Evolutionary conservation across 768 basidiomycete species (phyloP).

Genomic region (Erythrobasidium yunnanense): DNA sequence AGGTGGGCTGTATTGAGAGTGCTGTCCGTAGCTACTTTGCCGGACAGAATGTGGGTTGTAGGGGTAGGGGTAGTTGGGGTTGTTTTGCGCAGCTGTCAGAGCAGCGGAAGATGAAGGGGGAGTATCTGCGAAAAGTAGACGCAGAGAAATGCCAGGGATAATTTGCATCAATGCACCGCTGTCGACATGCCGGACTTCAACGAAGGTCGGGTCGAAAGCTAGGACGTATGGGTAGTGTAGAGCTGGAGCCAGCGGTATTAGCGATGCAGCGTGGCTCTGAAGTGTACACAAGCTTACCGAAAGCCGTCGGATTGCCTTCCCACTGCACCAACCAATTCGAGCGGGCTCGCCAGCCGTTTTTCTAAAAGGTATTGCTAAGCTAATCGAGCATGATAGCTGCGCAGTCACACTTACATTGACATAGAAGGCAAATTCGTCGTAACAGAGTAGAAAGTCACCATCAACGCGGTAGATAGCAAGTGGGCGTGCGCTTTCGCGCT

Average conservation of each 20-base stretch:
- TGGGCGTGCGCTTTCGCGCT: slow-evolving; percentile 73
- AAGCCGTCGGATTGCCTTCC: slow-evolving; percentile 88
- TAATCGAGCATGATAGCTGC: not conserved
- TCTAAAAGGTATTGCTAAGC: slow-evolving; percentile 39
- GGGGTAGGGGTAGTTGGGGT: not conserved
- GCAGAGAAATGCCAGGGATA: slow-evolving; percentile 53
- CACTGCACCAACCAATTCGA: slow-evolving; percentile 90
- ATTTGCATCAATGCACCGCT: slow-evolving; percentile 85
- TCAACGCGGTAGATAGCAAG: slow-evolving; percentile 95
- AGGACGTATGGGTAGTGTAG: slow-evolving; percentile 92
- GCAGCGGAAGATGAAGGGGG: slow-evolving; percentile 69
- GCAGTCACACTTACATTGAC: no score
- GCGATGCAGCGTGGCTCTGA: not conserved
- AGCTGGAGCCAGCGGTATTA: slow-evolving; percentile 47
- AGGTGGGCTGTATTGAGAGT: slow-evolving; percentile 2
- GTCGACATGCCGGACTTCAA: slow-evolving; percentile 92
- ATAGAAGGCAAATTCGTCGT: slow-evolving; percentile 98
- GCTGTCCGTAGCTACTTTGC: not conserved
- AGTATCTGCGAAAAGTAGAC: slow-evolving; percentile 83
- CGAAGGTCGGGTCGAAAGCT: slow-evolving; percentile 90
- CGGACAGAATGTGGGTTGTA: not conserved
- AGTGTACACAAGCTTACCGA: slow-evolving; percentile 53
- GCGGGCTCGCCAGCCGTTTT: slow-evolving; percentile 80
- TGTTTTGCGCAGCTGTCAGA: slow-evolving; percentile 1
- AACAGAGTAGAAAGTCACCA: slow-evolving; percentile 91